Conservation (phyloP, 1,284 basidiomycete genomes). For the Papiliotrema flavescens region DNA sequence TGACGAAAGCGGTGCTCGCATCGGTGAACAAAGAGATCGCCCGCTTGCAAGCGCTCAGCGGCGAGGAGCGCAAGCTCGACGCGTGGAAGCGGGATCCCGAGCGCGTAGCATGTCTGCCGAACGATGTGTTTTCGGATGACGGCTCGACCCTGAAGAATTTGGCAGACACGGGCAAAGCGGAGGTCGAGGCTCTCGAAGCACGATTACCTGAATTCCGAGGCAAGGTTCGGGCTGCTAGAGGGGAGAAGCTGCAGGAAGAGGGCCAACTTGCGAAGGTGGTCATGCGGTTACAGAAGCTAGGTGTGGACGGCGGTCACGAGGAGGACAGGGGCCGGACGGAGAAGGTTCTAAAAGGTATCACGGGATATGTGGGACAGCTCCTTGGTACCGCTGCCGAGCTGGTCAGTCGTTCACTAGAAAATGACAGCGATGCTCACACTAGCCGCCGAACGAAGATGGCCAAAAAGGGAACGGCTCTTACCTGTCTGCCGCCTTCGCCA, state of each 20-base stretch:
- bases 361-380: slow-evolving; percentile 21
- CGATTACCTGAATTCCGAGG: slow-evolving; percentile 12
- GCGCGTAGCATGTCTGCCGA: neutral
- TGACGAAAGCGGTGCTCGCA: slow-evolving; percentile 30
- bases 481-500: slow-evolving; percentile 3
- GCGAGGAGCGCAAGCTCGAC: neutral
- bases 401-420: slow-evolving; percentile 1
- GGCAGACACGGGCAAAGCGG: slow-evolving; percentile 5
- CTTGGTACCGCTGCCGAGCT: slow-evolving; percentile 4
- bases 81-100: slow-evolving; percentile 1
- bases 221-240: slow-evolving; percentile 18
- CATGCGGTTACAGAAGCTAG: neutral
- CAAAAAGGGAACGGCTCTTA: neutral
- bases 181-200: neutral
- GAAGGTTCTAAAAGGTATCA: slow-evolving; percentile 27
- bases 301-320: slow-evolving; percentile 22
- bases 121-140: slow-evolving; percentile 3
- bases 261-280: slow-evolving; percentile 20
- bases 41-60: neutral
- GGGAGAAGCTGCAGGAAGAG: slow-evolving; percentile 27
- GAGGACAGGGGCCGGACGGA: slow-evolving; percentile 22
- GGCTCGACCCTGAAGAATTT: neutral
- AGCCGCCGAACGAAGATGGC: no score
- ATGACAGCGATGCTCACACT: neutral
- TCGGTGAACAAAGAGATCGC: slow-evolving; percentile 26